Base-by-base conservation (phyloP, 495 filamentous ascomycete species). In the Cudoniella acicularis region DNA sequence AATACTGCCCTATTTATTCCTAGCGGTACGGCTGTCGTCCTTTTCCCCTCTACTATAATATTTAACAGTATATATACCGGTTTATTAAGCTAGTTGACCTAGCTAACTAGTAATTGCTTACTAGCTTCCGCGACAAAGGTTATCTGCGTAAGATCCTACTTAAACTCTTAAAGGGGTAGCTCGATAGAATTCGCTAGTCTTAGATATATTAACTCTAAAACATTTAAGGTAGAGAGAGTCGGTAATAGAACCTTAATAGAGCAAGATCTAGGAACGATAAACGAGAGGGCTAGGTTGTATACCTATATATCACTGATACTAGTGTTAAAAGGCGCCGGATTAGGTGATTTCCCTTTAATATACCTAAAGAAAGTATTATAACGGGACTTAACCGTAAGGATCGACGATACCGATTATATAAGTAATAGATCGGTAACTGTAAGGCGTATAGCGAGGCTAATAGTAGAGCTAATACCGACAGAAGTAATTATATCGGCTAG, bases 261-360 rank as follows among this genome's bases (percentile, higher is more conserved):
- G 21, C 27, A 61, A 50, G 59, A 61, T 30, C 20, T 27, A 2
- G 53, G 52, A n/a, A 56, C 53, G 26, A 61, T 55, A 55, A 61
- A 61, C 10, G 10, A 49, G 46, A 62, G 49, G 10, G 54, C 48
- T 4, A 62, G 54, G 36, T 62, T 62, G 27, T 62, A 62, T 57
- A 49, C 49, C 52, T 27, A 62, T 18, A 57, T 57, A n/a, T 41
- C 21, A 26, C 46, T 47, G 43, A 62, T 62, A n/a, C 40, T 16
- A 40, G 36, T 62, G 27, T 62, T 27, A 53, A 62, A 62, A 36
- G 23, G 54, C 6, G 42, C 48, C 22, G 48, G 53, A 52, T 62
- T 62, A 53, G 46, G 54, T 41, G 21, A 3, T 48, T 48, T 30
- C 18, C 24, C 48, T 30, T 62, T 24, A 17, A 49, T 2, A 46